Conservation (phyloP, 1,139 yeast genomes). For the Magnusiomyces ingens region DNA sequence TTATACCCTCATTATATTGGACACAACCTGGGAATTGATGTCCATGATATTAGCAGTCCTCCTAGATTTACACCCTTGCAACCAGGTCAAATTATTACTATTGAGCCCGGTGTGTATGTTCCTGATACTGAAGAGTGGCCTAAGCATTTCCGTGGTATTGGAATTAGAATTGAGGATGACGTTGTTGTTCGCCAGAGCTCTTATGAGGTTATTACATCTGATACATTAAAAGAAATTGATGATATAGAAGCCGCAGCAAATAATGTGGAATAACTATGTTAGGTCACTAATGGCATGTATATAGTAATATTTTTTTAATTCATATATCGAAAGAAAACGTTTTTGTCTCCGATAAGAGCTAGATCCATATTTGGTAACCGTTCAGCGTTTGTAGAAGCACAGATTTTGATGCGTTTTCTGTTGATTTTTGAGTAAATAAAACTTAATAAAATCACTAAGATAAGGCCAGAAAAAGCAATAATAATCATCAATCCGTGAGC, state of each 20-base stretch:
- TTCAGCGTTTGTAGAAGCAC: constrained; percentile 28
- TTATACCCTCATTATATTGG: constrained; percentile 94
- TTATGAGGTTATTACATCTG: constrained; percentile 62
- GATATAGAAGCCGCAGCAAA: constrained; percentile 53
- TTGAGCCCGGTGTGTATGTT: constrained; percentile 91
- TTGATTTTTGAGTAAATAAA: constrained; percentile 25
- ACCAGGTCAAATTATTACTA: constrained; percentile 57
- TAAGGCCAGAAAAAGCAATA: constrained; percentile 15
- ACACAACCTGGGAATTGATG: constrained; percentile 89
- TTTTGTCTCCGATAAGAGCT: constrained; percentile 32
- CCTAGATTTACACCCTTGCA: constrained; percentile 35
- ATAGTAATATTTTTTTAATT: not conserved
- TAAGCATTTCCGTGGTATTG: constrained; percentile 75
- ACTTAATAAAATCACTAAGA: constrained; percentile 7
- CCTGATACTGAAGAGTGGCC: constrained; percentile 72
- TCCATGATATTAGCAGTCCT: constrained; percentile 69
- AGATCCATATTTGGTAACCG: constrained; percentile 25
- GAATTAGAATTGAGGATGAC: constrained; percentile 93
- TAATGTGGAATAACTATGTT: not conserved
- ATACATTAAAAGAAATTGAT: constrained; percentile 75
- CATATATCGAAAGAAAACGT: constrained; percentile 1
- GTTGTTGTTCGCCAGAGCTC: constrained; percentile 60
- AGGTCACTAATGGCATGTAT: not conserved
- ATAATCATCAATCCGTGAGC: constrained; percentile 30
- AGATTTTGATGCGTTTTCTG: constrained; percentile 19